Base-by-base conservation (phyloP, 192 early-diverging fungal genomes). In the Radiomyces spectabilis region DNA sequence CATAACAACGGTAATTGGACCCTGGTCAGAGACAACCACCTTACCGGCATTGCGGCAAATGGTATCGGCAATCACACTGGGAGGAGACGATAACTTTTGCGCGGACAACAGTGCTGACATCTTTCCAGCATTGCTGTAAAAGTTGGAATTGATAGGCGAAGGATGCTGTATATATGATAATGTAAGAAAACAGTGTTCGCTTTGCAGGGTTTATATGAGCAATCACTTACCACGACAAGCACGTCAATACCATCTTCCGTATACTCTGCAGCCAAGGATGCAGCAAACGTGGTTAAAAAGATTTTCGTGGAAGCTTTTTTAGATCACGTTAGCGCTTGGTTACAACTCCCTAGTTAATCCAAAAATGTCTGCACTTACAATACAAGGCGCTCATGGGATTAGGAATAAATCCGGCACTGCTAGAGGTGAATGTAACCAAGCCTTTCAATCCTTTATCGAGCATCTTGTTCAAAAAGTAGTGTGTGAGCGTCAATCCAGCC, bases 201-300 rank as follows among this genome's bases (percentile, higher is more conserved):
- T n/a, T n/a, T n/a, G n/a, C n/a, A n/a, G n/a, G n/a, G n/a, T n/a
- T 51, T 41, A 12, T 10, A 41, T 41, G 9, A 29, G 18, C 1
- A 16, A 41, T 18, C 16, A 55, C 61, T 60, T 60, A 70, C 68
- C 33, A 81, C 55, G 32, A 79, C 80, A 41, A 76, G 51, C 19
- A 79, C 66, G 51, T 82, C 80, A 63, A 82, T 74, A 38, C 72
- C 69, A 22, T 64, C 61, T 41, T 64, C 57, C 4, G 44, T 31
- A 18, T 69, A 51, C 48, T 82, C 80, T 25, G 73, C 74, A 43
- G 76, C 80, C 33, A 82, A 51, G n/a, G 69, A 66, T 15, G 69
- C 73, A 18, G 72, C 79, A 72, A 81, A 75, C 5, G 73, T 76
- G 22, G 75, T 77, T 42, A 77, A 46, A 42, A 78, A 80, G 18